Conservation (phyloP, 148 eudicot genomes). For the Chenopodium formosanum region DNA sequence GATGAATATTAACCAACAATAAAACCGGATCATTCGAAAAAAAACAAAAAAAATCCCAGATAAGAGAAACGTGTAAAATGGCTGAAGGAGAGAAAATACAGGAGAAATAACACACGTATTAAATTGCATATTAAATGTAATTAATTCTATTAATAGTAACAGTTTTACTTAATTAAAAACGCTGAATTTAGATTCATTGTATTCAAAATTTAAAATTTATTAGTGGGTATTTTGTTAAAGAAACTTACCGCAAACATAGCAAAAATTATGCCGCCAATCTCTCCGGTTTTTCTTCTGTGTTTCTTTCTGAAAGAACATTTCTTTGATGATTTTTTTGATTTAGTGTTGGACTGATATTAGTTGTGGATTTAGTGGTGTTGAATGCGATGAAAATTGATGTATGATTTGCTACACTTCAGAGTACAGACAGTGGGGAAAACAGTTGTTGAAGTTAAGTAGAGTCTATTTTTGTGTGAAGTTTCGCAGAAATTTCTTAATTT, state of each 20-base stretch:
- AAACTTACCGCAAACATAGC: not conserved
- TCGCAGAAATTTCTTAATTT: slow-evolving; percentile 1
- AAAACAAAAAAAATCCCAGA: slow-evolving; percentile 18
- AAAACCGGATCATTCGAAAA: not conserved
- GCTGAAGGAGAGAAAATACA: slow-evolving; percentile 16
- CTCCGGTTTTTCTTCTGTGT: not conserved
- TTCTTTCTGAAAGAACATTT: too few relatives aligned
- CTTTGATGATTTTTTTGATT: not conserved
- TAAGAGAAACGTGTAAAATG: slow-evolving; percentile 3
- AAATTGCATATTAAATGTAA: not conserved
- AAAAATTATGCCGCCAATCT: not conserved
- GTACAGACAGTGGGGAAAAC: not conserved
- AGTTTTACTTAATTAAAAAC: not conserved
- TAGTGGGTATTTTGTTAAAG: not conserved
- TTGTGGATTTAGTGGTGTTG: too few relatives aligned
- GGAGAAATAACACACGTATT: slow-evolving; percentile 8
- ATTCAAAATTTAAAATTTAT: too few relatives aligned
- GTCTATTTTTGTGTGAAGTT: not conserved
- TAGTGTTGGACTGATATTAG: too few relatives aligned
- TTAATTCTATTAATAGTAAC: not conserved
- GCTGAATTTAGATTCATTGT: not conserved
- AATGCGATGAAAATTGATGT: too few relatives aligned
- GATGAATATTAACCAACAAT: not conserved
- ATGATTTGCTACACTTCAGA: too few relatives aligned
- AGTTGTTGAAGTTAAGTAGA: not conserved